phyloP scores from a whole-genome alignment of 257 asterid genomes.

The Coffea canephora region DNA sequence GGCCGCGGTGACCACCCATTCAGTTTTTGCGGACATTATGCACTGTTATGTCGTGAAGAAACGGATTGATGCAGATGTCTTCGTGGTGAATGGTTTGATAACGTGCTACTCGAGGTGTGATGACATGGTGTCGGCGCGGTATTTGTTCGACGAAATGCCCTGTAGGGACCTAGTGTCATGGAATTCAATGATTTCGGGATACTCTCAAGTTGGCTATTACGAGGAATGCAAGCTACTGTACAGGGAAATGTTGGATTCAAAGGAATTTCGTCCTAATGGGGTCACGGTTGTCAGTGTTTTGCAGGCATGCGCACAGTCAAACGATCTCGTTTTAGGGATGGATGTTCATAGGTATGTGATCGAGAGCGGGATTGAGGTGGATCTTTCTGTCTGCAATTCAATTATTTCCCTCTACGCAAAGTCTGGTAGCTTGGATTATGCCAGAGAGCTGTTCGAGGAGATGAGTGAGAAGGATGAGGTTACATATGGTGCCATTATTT shows the following conservation, averaged over 20 bases:
- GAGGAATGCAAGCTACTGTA: slow-evolving; percentile 69
- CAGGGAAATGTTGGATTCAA: slow-evolving; percentile 46
- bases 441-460: slow-evolving; percentile 64
- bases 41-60: slow-evolving; percentile 59
- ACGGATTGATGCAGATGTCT: slow-evolving; percentile 60
- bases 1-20: slow-evolving; percentile 45
- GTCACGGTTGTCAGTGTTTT: slow-evolving; percentile 61
- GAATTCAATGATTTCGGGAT: slow-evolving; percentile 89
- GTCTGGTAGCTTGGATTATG: slow-evolving; percentile 84
- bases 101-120: slow-evolving; percentile 65
- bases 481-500: slow-evolving; percentile 68
- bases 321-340: slow-evolving; percentile 70
- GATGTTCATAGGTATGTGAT: slow-evolving; percentile 62
- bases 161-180: slow-evolving; percentile 72
- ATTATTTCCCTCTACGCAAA: slow-evolving; percentile 66
- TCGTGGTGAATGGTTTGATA: slow-evolving; percentile 73
- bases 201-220: slow-evolving; percentile 63
- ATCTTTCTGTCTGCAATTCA: slow-evolving; percentile 62
- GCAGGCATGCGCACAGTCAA: slow-evolving; percentile 80
- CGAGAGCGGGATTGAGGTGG: slow-evolving; percentile 53
- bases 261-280: slow-evolving; percentile 49
- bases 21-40: slow-evolving; percentile 31
- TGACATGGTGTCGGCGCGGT: slow-evolving; percentile 57
- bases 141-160: slow-evolving; percentile 58
- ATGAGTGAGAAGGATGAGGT: slow-evolving; percentile 75